phyloP scores from a whole-genome alignment of 495 filamentous ascomycete species.

The Massariosphaeria phaeospora region DNA sequence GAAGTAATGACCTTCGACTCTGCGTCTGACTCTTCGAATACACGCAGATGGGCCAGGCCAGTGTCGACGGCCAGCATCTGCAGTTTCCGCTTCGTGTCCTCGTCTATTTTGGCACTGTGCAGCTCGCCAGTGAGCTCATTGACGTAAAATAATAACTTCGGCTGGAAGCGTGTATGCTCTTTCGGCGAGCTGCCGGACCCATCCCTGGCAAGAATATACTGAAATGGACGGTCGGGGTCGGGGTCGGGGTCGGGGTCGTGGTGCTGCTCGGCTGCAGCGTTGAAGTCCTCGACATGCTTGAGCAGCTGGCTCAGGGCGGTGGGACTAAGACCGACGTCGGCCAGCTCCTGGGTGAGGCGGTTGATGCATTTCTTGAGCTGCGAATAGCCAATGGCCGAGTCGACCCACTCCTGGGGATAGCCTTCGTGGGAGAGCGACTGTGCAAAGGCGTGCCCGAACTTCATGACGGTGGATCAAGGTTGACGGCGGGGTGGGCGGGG shows the following conservation, averaged over 20 bases:
- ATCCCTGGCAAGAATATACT: constrained; percentile 29
- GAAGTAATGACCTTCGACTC: constrained; percentile 3
- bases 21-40: constrained; percentile 23
- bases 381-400: constrained; percentile 64
- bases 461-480: constrained; percentile 55
- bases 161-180: constrained; percentile 41
- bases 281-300: constrained; percentile 30
- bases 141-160: constrained; percentile 56
- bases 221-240: constrained; percentile 18
- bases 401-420: constrained; percentile 60
- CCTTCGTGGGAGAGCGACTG: constrained; percentile 53
- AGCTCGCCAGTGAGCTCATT: constrained; percentile 49
- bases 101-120: constrained; percentile 52
- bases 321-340: constrained; percentile 55
- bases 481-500: no score
- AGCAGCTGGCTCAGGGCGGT: constrained; percentile 54
- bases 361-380: constrained; percentile 73
- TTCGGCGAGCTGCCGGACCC: not conserved
- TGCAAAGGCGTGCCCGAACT: constrained; percentile 67
- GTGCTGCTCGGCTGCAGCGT: constrained; percentile 7
- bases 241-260: constrained; percentile 12
- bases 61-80: constrained; percentile 44
- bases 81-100: constrained; percentile 51
- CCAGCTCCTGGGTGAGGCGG: constrained; percentile 58
- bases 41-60: constrained; percentile 28